phyloP scores from a whole-genome alignment of 257 asterid species.

The Lycium barbarum region DNA sequence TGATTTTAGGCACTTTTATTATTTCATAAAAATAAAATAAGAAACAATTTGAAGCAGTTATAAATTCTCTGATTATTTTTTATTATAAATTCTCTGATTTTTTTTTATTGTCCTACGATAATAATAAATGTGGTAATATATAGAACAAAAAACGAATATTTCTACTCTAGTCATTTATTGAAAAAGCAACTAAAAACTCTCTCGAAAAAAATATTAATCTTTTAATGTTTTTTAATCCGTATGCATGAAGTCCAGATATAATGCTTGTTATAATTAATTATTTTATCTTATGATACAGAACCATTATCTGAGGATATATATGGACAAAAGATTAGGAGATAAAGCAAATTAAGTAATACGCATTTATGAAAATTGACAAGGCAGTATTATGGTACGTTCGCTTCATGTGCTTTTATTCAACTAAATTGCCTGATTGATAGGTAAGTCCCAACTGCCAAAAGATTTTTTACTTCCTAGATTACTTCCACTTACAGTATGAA shows the following conservation, averaged over 20 bases:
- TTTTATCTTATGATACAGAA: background rate
- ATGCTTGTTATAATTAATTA: background rate
- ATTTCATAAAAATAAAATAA: background rate
- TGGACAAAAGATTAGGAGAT: background rate
- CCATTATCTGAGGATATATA: background rate
- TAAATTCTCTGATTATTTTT: no score
- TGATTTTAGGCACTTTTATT: background rate
- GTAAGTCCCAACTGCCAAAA: conserved; percentile 20
- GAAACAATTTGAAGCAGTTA: no score
- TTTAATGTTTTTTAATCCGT: no score
- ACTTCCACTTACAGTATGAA: background rate
- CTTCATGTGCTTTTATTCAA: background rate
- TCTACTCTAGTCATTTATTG: background rate
- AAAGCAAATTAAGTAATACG: background rate
- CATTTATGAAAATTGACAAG: background rate
- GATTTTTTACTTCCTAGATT: conserved; percentile 8
- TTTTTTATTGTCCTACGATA: background rate
- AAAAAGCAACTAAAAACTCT: background rate
- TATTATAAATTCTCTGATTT: no score
- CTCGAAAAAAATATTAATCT: no score
- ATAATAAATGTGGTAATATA: background rate
- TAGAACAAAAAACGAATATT: background rate
- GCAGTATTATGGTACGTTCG: background rate
- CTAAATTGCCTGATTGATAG: conserved; percentile 9
- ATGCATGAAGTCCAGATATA: no score